Conservation (phyloP, 768 basidiomycete species). For the Antrodiella citrinella region DNA sequence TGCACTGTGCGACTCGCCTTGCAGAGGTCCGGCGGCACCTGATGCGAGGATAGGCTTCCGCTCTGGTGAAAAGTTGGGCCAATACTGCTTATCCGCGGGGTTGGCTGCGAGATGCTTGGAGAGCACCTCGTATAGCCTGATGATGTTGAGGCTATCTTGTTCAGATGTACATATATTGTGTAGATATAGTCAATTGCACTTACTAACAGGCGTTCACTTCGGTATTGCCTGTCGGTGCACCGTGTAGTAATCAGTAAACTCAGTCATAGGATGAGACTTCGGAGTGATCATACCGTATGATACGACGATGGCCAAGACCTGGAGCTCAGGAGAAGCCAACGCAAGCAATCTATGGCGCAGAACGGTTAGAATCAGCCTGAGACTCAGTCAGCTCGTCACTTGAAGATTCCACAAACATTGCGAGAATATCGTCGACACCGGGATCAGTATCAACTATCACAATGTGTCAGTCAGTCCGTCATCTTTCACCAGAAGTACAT, state of each 20-base stretch:
- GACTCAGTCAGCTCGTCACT: slow-evolving; percentile 14
- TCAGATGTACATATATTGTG: slow-evolving; percentile 6
- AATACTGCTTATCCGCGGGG: slow-evolving; percentile 47
- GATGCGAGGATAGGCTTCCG: slow-evolving; percentile 54
- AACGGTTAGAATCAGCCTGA: background rate
- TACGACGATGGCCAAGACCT: slow-evolving; percentile 68
- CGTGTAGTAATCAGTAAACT: too few species aligned
- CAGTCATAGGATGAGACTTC: too few species aligned
- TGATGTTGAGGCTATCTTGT: slow-evolving; percentile 51
- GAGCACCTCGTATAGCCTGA: slow-evolving; percentile 68
- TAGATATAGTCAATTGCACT: slow-evolving; percentile 23
- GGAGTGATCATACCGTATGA: slow-evolving; percentile 76
- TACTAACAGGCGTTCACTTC: slow-evolving; percentile 55
- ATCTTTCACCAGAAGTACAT: slow-evolving; percentile 15
- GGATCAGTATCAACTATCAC: slow-evolving; percentile 80
- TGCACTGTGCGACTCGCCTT: slow-evolving; percentile 66
- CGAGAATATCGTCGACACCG: slow-evolving; percentile 75
- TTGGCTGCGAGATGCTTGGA: slow-evolving; percentile 45
- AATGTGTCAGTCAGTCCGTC: slow-evolving; percentile 3
- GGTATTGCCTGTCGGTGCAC: slow-evolving; percentile 75
- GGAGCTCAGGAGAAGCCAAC: slow-evolving; percentile 74
- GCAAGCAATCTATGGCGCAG: slow-evolving; percentile 53
- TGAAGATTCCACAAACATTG: too few species aligned
- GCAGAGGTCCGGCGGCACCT: slow-evolving; percentile 60
- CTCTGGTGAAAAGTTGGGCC: slow-evolving; percentile 48